Percentiles rank a stretch among this genome's conserved stretches.
Conservation (phyloP, 352 stramenopile species). For the Phytopythium mirpurense region DNA sequence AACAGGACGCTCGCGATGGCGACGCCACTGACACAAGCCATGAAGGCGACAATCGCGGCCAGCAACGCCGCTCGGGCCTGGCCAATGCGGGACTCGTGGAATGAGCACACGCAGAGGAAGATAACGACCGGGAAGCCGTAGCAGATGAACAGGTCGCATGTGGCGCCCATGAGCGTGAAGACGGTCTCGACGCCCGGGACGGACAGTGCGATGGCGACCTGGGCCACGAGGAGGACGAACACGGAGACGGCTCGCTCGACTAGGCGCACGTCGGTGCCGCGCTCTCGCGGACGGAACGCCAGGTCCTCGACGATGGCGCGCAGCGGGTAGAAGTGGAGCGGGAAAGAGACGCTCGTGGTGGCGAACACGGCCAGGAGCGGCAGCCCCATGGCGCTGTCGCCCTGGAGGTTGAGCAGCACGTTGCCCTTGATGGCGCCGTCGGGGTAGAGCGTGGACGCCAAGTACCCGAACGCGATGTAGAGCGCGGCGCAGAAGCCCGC, state of each 20-base stretch:
- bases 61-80: conserved; percentile 15
- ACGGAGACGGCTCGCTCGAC: conserved; percentile 13
- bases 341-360: conserved; percentile 42
- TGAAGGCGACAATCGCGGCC: conserved; percentile 20
- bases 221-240: conserved; percentile 13
- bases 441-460: conserved; percentile 37
- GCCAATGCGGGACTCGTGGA: conserved; percentile 12
- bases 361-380: conserved; percentile 36
- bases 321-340: conserved; percentile 45
- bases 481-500: conserved; percentile 36
- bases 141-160: conserved; percentile 39
- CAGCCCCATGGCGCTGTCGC: conserved; percentile 34
- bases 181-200: conserved; percentile 44
- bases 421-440: conserved; percentile 33
- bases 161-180: conserved; percentile 51
- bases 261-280: background rate
- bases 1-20: conserved; percentile 3
- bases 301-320: conserved; percentile 29
- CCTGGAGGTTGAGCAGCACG: conserved; percentile 45
- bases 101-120: conserved; percentile 47
- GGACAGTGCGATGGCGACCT: conserved; percentile 28
- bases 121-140: conserved; percentile 37
- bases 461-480: conserved; percentile 44
- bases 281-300: conserved; percentile 8
- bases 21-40: conserved; percentile 20